Percentiles rank a stretch among this genome's conserved stretches.
These are phyloP conservation scores for Talaromyces pinophilus DNA, from an alignment of 2,329 filamentous ascomycete species.

Conservation along the genomic window DNA sequence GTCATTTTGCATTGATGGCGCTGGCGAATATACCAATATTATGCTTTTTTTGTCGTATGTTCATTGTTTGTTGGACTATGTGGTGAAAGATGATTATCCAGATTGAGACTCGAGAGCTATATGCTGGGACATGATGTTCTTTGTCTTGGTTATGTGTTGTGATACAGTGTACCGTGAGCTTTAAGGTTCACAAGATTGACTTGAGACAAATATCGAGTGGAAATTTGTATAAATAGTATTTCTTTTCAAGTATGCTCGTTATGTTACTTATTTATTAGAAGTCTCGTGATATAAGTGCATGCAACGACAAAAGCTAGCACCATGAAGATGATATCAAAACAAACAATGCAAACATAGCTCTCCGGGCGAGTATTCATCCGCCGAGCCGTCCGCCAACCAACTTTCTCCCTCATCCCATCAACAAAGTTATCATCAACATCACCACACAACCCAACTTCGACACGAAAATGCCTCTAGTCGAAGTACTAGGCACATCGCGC, in stretches of 20 bases:
- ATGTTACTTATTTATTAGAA: no score
- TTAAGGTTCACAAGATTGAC: not conserved
- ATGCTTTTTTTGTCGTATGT: not conserved
- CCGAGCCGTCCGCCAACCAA: not conserved
- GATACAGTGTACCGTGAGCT: not conserved
- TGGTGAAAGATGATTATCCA: not conserved
- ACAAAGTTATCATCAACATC: not conserved
- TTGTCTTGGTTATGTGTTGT: not conserved
- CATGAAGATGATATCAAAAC: not conserved
- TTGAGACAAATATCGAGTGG: not conserved
- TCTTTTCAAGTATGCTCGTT: not conserved
- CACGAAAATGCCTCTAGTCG: conserved; percentile 66
- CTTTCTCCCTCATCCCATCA: not conserved
- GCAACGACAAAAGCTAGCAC: not conserved
- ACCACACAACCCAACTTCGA: not conserved
- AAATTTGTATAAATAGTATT: not conserved
- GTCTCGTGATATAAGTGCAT: not conserved
- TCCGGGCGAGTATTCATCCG: not conserved
- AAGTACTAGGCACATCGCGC: conserved; percentile 73
- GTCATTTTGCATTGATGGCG: conserved; percentile 16
- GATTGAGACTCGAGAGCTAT: not conserved
- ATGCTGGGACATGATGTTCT: not conserved
- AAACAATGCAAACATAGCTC: conserved; percentile 13
- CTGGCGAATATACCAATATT: conserved; percentile 1
- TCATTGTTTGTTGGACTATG: not conserved